Evolutionary conservation across 768 basidiomycete genomes (phyloP).

Genomic region (Nidularia sp.): DNA sequence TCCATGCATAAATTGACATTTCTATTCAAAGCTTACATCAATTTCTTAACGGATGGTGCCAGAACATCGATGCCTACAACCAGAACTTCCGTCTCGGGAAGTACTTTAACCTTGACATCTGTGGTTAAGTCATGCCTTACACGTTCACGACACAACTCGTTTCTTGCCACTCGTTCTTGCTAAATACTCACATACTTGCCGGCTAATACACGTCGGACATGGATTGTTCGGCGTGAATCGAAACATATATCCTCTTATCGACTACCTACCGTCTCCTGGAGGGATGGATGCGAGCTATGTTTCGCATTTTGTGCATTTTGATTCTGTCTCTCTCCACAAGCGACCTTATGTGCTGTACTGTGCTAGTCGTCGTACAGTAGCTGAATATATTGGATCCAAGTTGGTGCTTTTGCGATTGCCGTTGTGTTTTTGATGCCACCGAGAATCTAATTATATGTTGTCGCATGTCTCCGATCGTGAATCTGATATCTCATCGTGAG

Average conservation of each 20-base stretch:
- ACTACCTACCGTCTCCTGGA: no score
- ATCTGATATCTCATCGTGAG: no score
- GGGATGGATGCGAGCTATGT: no score
- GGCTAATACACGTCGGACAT: neutral
- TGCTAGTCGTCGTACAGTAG: no score
- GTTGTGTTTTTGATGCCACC: no score
- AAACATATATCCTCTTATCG: neutral
- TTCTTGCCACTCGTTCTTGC: neutral
- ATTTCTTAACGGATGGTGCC: slow-evolving; percentile 70
- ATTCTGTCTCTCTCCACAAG: no score
- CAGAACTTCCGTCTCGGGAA: slow-evolving; percentile 43
- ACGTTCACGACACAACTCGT: neutral
- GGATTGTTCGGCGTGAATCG: neutral
- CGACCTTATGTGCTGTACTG: no score
- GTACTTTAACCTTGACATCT: slow-evolving; percentile 62
- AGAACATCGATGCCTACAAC: slow-evolving; percentile 51
- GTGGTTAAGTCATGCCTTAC: slow-evolving; percentile 11
- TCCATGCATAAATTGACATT: slow-evolving; percentile 1
- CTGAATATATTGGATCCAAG: no score
- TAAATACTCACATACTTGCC: neutral
- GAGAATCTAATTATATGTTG: no score
- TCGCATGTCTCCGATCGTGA: no score
- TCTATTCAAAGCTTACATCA: slow-evolving; percentile 51
- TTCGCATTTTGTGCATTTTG: no score
- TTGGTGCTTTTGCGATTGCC: no score